Evolutionary conservation across 2,329 filamentous ascomycete genomes (phyloP), one percentile per base, ranked within the genome.

Genomic region (Fusarium burgessii): DNA sequence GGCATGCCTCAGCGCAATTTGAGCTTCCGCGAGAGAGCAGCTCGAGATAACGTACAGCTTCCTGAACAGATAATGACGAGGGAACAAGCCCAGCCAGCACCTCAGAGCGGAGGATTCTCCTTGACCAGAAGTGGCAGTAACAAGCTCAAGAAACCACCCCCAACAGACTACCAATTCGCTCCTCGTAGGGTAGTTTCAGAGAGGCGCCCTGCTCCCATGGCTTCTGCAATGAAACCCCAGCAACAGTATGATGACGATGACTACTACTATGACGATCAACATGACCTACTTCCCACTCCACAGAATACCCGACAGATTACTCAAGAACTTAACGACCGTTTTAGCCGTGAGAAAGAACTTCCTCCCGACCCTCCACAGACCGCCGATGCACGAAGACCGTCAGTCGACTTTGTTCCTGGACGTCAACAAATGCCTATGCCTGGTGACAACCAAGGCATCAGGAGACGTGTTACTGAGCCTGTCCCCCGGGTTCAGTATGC

Each of bases 21-120:
- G 42, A 91, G 88, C 78, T 88, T 89, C 78, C 86, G 88, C n/a
- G 88, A 90, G 69, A 85, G 87, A 56, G 83, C 88, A 10, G 83
- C 81, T 5, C 83, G 82, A 66, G 82, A 83, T 51, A 84, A 86
- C 23, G 72, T 82, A 42, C 77, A 79, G 18, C 68, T 81, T 13
- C 78, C 81, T 5, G 78, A 74, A 35, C 72, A 62, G 29, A 77
- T 75, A 7, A 72, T 74, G 18, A 57, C 74, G 29, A 76, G 74
- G 40, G 67, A 70, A 35, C 72, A 68, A 25, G 74, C 66, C 49
- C 76, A 82, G 5, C 65, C 75, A 29, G 74, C 76, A 17, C 75
- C 78, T 7, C 75, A 78, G 6, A 74, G 74, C 8, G 78, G 79
- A 32, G 78, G 80, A 41, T 80, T 82, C 54, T 79, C 82, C 62